Base-by-base conservation (phyloP, 2,329 filamentous ascomycete genomes). In the Trichophyton verrucosum region DNA sequence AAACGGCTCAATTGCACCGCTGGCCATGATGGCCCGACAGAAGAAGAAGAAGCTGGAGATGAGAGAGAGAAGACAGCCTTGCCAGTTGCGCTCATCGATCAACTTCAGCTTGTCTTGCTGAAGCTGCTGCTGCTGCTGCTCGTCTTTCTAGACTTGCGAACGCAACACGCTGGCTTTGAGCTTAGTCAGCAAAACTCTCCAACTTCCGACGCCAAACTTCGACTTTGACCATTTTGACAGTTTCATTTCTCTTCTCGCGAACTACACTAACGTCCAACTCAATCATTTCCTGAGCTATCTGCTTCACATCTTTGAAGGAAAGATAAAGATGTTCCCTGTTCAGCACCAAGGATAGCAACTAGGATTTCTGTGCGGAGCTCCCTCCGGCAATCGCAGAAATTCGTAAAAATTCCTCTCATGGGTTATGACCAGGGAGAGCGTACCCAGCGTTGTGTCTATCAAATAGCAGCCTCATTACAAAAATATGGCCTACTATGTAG, bases 1-100 rank as follows among this genome's bases (percentile, higher is more conserved):
- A 73, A 94, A 81, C 69, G 79, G 74, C 67, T 80, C 78, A 71
- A 83, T 66, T 66, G 74, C 70, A 70, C 73, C 69, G 24, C 44
- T 57, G 63, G 64, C 63, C 64, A 65, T 65, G 53, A 40, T 60
- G 62, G 63, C 64, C 62, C 46, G 49, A 59, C 33, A 20, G 65
- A 65, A 65, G 63, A 66, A 69, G 65, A 65, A 67, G 64, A 67
- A 70, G 68, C 67, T 68, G 68, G 70, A 64, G 66, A 60, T 65
- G 46, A 62, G 63, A 60, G 60, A 63, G 67, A 66, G 59, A 61
- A 64, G 66, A 61, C 27, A 22, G 46, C 8, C 51, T 55, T 51
- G 46, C 13, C 22, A 15, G 22, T 51, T 15, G 46, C 46, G 46
- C 17, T 22, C 46, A 51, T 51, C 11, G 46, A 51, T 51, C 33